Evolutionary conservation across 2,329 filamentous ascomycete genomes (phyloP), one percentile per base, ranked within the genome.

Genomic region (Cucurbitaria berberidis): DNA sequence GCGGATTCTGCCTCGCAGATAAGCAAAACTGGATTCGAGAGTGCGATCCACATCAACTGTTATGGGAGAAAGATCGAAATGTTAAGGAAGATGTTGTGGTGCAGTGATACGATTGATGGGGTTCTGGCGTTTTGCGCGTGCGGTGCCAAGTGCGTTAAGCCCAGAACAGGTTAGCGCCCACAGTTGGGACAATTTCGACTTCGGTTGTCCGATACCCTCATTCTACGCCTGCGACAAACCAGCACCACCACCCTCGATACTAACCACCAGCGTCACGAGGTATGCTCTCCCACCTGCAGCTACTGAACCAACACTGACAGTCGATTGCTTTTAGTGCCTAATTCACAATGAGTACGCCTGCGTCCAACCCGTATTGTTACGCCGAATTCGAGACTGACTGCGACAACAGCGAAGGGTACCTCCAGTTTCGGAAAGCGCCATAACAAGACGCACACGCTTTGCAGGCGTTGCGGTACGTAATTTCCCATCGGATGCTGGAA

Each of bases 391-490:
- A 73, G 59, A 80, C 80, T 83, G 73, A 83, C 77, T 70, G 57
- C 64, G 67, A 69, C 64, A 39, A 81, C 74, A 87, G 85, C 85
- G 77, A 88, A 88, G 85, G 86, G 86, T 84, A 88, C 85, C 75
- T 86, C 84, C 76, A 86, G 83, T 80, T 88, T 88, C 78, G 85
- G 85, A 77, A 88, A 88, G 82, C 88, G 91, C 87, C 91, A 96
- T 86, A 96, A 93, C 88, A 96, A 96, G 89, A 91, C 92, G 85
- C 93, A 97, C 88, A 92, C 89, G 80, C 84, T 97, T 82, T 97
- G 93, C 90, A 89, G 93, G 87, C 93, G 93, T 84, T 97, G 92
- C 87, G 93, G 91, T 95, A 83, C 86, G 90, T 91, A 74, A 65
- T 61, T 45, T 47, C 41, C 47, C 48, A 39, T 51, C 51, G 42